Evolutionary conservation across 2,329 filamentous ascomycete species (phyloP), one percentile per base, ranked within the genome.

Genomic region (Beauveria medogensis): DNA sequence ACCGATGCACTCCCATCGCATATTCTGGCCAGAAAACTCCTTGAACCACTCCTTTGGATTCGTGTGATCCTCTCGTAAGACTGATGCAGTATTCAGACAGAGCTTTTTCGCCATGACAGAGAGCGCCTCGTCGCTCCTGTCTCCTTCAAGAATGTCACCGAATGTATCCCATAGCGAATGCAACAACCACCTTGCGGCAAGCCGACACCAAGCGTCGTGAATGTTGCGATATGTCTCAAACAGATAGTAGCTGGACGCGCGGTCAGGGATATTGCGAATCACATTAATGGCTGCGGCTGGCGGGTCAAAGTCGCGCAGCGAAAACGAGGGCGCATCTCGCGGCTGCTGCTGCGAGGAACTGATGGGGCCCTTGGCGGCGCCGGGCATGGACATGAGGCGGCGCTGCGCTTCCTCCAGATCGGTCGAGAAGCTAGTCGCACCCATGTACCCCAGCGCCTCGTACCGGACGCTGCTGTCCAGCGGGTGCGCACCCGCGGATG

Each of bases 1-100:
- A 0, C 74, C 74, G 8, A 77, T 52, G 0, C 70, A 67, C 58
- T 77, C 75, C 75, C 74, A 77, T 3, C 75, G 70, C 46, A 73
- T 63, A 5, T 71, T 72, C 0, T 62, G 58, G 0, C 75, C 74
- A 3, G 66, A 70, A 55, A 77, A 74, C 37, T 73, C 71, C 1
- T 62, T 63, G 1, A 72, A 55, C 74, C 74, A 77, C 22, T 63
- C 62, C 2, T 67, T 61, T 1, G 73, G 64, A 22, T 69, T 66
- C 0, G 67, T 63, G 28, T 74, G 70, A 2, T 74, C 67, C 10
- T 77, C 73, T 2, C 63, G 65, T 6, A 74, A 66, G 0, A 67
- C 66, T 16, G 64, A 69, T 5, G 67, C 63, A 0, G 72, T 75
- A 50, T 77, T 77, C 30, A 63, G 58, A 26, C 71, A 75, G 5